Percentiles rank a stretch among this genome's conserved stretches.
phyloP scores from a whole-genome alignment of 2,329 filamentous ascomycete species.

The Fusarium sp. region DNA sequence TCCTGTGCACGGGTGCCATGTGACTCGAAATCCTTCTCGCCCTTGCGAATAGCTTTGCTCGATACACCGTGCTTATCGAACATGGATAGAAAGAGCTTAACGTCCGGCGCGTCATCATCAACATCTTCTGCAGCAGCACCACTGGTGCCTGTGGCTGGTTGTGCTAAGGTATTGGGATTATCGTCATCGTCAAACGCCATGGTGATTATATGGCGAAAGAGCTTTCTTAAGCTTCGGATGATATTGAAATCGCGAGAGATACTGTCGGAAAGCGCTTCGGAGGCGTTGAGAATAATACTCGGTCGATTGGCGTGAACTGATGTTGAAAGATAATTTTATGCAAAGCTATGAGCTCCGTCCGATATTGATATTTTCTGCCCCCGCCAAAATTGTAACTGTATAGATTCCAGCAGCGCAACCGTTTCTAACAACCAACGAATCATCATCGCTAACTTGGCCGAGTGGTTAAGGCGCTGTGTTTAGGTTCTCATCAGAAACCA shows the following conservation, averaged over 20 bases:
- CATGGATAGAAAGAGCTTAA: constrained; percentile 72
- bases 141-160: constrained; percentile 37
- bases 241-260: neutral
- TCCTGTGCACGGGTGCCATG: constrained; percentile 88
- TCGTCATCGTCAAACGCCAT: constrained; percentile 59
- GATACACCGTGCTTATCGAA: constrained; percentile 62
- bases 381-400: fast-evolving
- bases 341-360: constrained; percentile 33
- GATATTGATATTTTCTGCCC: constrained; percentile 3
- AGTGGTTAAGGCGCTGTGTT: constrained; percentile 41
- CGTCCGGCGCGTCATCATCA: constrained; percentile 87
- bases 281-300: neutral
- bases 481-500: constrained; percentile 37
- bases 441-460: constrained; percentile 38
- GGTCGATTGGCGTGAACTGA: neutral
- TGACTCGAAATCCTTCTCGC: constrained; percentile 96
- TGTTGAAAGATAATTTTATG: constrained; percentile 32
- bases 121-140: constrained; percentile 61
- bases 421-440: constrained; percentile 10
- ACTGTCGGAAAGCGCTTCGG: neutral
- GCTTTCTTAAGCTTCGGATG: neutral
- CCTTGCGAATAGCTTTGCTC: constrained; percentile 80
- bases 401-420: fast-evolving
- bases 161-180: constrained; percentile 43
- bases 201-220: neutral